These are phyloP conservation scores for Daldinia concentrica DNA, from an alignment of 495 filamentous ascomycete genomes.

Conservation along the genomic window DNA sequence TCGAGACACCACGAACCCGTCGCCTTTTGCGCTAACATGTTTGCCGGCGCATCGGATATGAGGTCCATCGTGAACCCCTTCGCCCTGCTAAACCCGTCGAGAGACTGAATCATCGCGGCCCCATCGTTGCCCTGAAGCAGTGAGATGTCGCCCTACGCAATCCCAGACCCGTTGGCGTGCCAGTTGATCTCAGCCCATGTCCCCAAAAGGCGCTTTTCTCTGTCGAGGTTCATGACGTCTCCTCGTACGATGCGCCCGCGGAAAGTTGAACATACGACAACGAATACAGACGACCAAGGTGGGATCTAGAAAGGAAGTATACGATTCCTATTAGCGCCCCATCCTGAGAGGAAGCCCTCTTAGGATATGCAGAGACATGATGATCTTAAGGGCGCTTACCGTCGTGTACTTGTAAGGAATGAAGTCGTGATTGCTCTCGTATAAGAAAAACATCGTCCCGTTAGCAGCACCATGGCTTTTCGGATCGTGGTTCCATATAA, in stretches of 20 bases:
- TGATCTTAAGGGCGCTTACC: neutral
- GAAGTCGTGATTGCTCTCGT: constrained; percentile 36
- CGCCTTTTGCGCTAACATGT: constrained; percentile 24
- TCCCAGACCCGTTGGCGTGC: constrained; percentile 29
- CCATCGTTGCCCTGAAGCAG: constrained; percentile 35
- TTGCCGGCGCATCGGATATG: constrained; percentile 15
- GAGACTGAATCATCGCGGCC: constrained; percentile 27
- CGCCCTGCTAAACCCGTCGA: constrained; percentile 22
- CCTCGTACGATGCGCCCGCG: constrained; percentile 33
- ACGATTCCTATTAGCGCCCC: neutral
- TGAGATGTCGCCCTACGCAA: constrained; percentile 36
- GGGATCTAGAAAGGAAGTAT: constrained; percentile 17
- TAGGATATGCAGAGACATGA: neutral
- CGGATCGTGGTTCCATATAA: constrained; percentile 33
- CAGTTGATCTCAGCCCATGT: constrained; percentile 37
- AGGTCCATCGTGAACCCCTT: constrained; percentile 30
- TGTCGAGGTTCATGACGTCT: constrained; percentile 12
- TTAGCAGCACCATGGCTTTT: constrained; percentile 14
- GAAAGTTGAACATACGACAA: constrained; percentile 28
- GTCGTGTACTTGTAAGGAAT: constrained; percentile 30
- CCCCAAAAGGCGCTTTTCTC: constrained; percentile 25
- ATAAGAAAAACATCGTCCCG: constrained; percentile 33
- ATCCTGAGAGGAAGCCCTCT: neutral
- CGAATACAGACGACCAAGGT: constrained; percentile 21
- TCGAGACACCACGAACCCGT: constrained; percentile 36